phyloP scores from a whole-genome alignment of 805 yeast genomes.

The Saitoella complicata region DNA sequence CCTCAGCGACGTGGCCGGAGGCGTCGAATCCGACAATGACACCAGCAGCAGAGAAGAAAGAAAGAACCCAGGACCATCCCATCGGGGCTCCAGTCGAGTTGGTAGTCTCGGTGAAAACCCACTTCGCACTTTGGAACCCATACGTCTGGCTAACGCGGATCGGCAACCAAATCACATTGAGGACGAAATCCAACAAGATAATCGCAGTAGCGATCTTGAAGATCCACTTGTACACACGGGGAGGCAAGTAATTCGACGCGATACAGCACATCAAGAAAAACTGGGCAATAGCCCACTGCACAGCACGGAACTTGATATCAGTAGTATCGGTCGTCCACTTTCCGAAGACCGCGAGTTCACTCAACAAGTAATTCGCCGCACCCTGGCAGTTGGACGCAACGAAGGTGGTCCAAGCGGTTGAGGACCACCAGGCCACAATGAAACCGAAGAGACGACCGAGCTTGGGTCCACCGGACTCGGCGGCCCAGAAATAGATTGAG shows the following conservation, averaged over 20 bases:
- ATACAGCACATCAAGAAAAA: slow-evolving; percentile 9
- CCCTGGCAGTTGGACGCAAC: slow-evolving; percentile 11
- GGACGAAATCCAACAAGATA: slow-evolving; percentile 10
- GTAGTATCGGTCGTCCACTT: slow-evolving; percentile 5
- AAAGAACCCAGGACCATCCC: slow-evolving; percentile 14
- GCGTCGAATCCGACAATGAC: slow-evolving; percentile 14
- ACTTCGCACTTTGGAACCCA: slow-evolving; percentile 13
- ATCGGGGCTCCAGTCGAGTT: slow-evolving; percentile 12
- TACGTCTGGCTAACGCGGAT: slow-evolving; percentile 12
- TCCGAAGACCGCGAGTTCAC: slow-evolving; percentile 12
- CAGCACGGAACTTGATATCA: slow-evolving; percentile 13
- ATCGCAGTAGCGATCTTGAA: slow-evolving; percentile 9
- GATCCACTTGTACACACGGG: slow-evolving; percentile 9
- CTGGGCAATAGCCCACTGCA: slow-evolving; percentile 15
- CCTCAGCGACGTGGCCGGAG: slow-evolving; percentile 16
- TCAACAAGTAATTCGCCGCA: slow-evolving; percentile 11
- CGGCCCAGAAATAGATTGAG: slow-evolving; percentile 16
- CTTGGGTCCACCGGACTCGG: slow-evolving; percentile 12
- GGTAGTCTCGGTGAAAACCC: slow-evolving; percentile 9
- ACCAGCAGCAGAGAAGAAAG: slow-evolving; percentile 13
- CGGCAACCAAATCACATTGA: slow-evolving; percentile 15
- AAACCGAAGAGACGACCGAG: slow-evolving; percentile 14
- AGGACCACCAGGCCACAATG: slow-evolving; percentile 15
- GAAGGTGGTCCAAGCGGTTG: slow-evolving; percentile 16
- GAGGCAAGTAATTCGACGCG: slow-evolving; percentile 12